Base-by-base conservation (phyloP, 2,329 filamentous ascomycete genomes). In the Penicillium sp. region DNA sequence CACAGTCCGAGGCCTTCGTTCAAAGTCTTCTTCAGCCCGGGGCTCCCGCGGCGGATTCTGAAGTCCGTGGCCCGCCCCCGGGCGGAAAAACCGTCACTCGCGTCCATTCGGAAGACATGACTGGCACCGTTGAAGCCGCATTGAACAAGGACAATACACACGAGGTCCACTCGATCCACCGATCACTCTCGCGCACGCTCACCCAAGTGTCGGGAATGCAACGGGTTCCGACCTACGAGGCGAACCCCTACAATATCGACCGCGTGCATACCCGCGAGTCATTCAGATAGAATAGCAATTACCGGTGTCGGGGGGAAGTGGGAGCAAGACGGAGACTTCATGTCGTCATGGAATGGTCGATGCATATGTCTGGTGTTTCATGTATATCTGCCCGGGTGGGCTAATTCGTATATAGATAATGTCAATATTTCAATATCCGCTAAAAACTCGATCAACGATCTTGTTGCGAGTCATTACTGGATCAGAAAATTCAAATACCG, bases 1-100 rank as follows among this genome's bases (percentile, higher is more conserved):
- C 65, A 25, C 57, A 67, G 48, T 68, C 66, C 4, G 66, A 69
- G 4, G 69, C 67, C 5, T 72, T 72, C 55, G 66, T 72, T 62
- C 68, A 65, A 50, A 69, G 45, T 5, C 41, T 61, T 25, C 51
- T 61, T 11, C 51, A 39, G 10, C 18, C 41, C 13, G n/a, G 27
- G n/a, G 11, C 7, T 7, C 7, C 28, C n/a, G n/a, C n/a, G 22
- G 14, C 31, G 38, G 16, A 42, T 33, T 16, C 35, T n/a, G 41
- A 46, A 24, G 20, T 39, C 5, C 33, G 44, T 31, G 35, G 47
- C 18, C 36, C 47, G 18, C 44, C 42, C 7, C 40, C 42, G 31
- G 27, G 11, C 6, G 46, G 53, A 6, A 28, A 41, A 18, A 20
- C 35, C 8, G 48, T 49, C 6, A 46, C 24, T 10, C 33, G 22